These are phyloP conservation scores for Macrotyloma uniflorum DNA, from an alignment of 306 rosid species.

Conservation along the genomic window DNA sequence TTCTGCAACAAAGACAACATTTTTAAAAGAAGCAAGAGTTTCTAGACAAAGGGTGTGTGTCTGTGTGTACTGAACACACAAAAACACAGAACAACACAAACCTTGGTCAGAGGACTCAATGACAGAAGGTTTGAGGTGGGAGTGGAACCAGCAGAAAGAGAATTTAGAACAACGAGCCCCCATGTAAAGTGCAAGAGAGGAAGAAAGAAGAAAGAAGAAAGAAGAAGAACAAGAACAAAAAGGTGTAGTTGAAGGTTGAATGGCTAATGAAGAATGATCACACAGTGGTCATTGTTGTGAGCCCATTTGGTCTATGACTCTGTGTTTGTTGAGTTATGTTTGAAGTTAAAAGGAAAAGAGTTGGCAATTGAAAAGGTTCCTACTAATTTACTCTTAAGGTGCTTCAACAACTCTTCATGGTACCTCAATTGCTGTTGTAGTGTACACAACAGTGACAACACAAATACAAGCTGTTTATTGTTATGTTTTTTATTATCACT, in stretches of 20 bases:
- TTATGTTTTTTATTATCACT: neutral
- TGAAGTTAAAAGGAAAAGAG: constrained; percentile 35
- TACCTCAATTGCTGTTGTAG: neutral
- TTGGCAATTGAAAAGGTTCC: constrained; percentile 22
- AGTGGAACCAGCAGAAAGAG: constrained; percentile 84
- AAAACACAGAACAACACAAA: constrained; percentile 22
- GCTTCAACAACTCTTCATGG: constrained; percentile 6
- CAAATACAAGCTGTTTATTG: neutral
- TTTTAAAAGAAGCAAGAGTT: constrained; percentile 3
- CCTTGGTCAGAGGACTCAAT: constrained; percentile 85
- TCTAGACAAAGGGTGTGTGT: neutral
- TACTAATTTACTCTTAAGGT: constrained; percentile 9
- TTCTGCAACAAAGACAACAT: constrained; percentile 51
- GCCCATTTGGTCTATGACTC: constrained; percentile 32
- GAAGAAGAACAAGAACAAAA: constrained; percentile 6
- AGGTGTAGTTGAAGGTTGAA: constrained; percentile 20
- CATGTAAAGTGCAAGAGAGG: constrained; percentile 44
- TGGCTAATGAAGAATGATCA: constrained; percentile 36
- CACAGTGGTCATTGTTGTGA: constrained; percentile 41
- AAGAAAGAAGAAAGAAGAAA: constrained; percentile 24
- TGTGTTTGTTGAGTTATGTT: constrained; percentile 19
- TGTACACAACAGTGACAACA: constrained; percentile 28
- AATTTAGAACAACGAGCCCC: constrained; percentile 94
- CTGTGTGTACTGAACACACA: neutral
- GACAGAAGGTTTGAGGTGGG: constrained; percentile 80